phyloP scores from a whole-genome alignment of 1,284 basidiomycete genomes.

The Papiliotrema nemorosa region DNA sequence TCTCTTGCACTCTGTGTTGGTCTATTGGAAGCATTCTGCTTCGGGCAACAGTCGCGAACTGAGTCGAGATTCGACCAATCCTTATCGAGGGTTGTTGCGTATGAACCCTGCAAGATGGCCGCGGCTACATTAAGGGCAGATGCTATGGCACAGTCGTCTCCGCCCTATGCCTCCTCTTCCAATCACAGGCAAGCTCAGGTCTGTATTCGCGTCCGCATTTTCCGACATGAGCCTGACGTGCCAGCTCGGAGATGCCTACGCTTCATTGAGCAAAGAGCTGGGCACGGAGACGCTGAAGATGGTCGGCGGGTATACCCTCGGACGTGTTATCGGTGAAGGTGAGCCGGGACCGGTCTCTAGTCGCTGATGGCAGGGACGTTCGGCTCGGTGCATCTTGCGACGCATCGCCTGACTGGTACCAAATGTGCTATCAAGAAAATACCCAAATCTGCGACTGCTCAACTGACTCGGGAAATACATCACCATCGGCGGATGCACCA shows the following conservation, averaged over 20 bases:
- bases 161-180: too few relatives aligned
- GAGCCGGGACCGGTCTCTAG: slow-evolving; percentile 29
- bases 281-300: slow-evolving; percentile 82
- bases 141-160: too few relatives aligned
- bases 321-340: slow-evolving; percentile 95
- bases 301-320: slow-evolving; percentile 92
- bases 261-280: slow-evolving; percentile 92
- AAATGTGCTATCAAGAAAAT: slow-evolving; percentile 97
- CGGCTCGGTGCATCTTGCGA: slow-evolving; percentile 88
- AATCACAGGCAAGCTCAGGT: slow-evolving; percentile 40
- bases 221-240: too few relatives aligned
- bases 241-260: slow-evolving; percentile 88
- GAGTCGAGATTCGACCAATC: too few relatives aligned
- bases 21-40: too few relatives aligned
- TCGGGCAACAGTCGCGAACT: too few relatives aligned
- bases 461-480: slow-evolving; percentile 94
- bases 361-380: slow-evolving; percentile 62
- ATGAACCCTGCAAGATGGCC: too few relatives aligned
- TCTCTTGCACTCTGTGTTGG: too few relatives aligned
- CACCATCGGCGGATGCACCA: slow-evolving; percentile 96
- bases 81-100: too few relatives aligned
- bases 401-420: slow-evolving; percentile 81
- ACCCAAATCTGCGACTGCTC: slow-evolving; percentile 82
- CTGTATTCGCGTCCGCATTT: slow-evolving; percentile 4
- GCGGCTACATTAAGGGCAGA: too few relatives aligned